phyloP scores from a whole-genome alignment of 352 stramenopile species.

The Phytophthora kernoviae region DNA sequence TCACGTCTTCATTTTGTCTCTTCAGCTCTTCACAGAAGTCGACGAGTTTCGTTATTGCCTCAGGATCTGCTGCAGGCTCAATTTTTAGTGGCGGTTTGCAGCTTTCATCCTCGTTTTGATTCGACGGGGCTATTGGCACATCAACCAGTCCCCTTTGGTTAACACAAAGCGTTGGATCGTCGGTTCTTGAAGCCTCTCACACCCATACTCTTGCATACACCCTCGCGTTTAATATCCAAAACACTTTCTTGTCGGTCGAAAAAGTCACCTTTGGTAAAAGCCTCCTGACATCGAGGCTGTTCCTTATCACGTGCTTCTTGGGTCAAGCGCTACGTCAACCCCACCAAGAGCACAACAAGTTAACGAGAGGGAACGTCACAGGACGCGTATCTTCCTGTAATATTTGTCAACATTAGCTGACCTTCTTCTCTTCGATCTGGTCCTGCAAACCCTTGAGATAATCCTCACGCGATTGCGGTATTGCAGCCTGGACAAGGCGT shows the following conservation, averaged over 20 bases:
- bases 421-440: slow-evolving; percentile 61
- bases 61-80: slow-evolving; percentile 21
- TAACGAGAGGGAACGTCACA: too few relatives aligned
- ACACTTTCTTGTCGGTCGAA: background rate
- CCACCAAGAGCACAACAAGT: background rate
- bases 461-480: slow-evolving; percentile 33
- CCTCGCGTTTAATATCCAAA: background rate
- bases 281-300: background rate
- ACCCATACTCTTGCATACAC: background rate
- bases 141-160: background rate
- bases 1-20: slow-evolving; percentile 63
- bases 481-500: background rate
- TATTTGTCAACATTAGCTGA: slow-evolving; percentile 17
- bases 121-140: slow-evolving; percentile 1
- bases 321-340: slow-evolving; percentile 5
- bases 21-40: slow-evolving; percentile 62
- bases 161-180: background rate
- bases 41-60: slow-evolving; percentile 50
- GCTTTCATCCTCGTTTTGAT: slow-evolving; percentile 16
- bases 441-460: slow-evolving; percentile 46
- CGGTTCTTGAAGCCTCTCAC: background rate
- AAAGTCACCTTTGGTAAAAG: slow-evolving; percentile 5
- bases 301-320: slow-evolving; percentile 13
- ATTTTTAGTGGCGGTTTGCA: background rate
- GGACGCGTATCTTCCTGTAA: background rate